phyloP scores from a whole-genome alignment of 306 rosid species.

The Corylus heterophylla region DNA sequence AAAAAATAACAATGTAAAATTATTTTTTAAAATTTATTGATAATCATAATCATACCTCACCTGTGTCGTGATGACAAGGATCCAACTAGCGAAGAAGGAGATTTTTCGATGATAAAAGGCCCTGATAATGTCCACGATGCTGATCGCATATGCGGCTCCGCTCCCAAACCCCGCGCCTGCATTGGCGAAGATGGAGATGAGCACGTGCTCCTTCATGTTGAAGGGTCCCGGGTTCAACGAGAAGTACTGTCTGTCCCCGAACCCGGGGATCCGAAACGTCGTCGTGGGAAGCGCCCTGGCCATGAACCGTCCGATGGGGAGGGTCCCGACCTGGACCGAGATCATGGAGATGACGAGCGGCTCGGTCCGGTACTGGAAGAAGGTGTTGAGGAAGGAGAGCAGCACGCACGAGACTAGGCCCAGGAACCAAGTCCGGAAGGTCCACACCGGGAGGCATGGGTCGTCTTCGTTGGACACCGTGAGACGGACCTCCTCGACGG shows the following conservation, averaged over 20 bases:
- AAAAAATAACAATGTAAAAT: no score
- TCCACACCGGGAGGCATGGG: conserved; percentile 70
- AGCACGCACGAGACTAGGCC: conserved; percentile 61
- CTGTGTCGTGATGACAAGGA: conserved; percentile 71
- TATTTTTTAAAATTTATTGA: no score
- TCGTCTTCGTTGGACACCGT: conserved; percentile 72
- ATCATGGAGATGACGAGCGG: conserved; percentile 65
- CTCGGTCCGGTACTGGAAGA: conserved; percentile 76
- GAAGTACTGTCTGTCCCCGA: conserved; percentile 25
- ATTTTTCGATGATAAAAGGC: conserved; percentile 57
- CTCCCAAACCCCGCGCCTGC: conserved; percentile 69
- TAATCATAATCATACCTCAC: conserved; percentile 7
- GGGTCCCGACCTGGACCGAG: conserved; percentile 59
- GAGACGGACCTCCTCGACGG: conserved; percentile 65
- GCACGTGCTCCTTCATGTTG: conserved; percentile 81
- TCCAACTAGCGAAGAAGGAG: conserved; percentile 61
- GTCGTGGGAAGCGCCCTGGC: conserved; percentile 47
- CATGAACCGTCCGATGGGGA: conserved; percentile 73
- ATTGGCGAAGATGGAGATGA: conserved; percentile 75
- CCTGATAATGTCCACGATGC: conserved; percentile 59
- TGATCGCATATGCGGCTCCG: conserved; percentile 66
- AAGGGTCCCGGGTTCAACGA: conserved; percentile 76
- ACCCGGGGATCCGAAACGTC: conserved; percentile 48
- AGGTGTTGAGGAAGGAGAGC: conserved; percentile 75
- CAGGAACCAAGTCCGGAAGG: conserved; percentile 79